Evolutionary conservation across 306 rosid species (phyloP), one percentile per base, ranked within the genome.

Genomic region (Pachyrhizus erosus): DNA sequence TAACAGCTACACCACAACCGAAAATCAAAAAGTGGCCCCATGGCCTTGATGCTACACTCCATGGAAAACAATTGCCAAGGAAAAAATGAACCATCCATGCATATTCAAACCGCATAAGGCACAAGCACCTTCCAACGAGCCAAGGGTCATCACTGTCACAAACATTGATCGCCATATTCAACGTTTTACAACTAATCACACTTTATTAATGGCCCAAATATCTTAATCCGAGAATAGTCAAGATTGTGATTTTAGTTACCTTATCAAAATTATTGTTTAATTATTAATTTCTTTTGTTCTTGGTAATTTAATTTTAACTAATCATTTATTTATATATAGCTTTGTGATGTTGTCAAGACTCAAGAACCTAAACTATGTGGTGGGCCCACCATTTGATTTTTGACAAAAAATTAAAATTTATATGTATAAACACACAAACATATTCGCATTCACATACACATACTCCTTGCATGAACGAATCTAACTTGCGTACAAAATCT

Each of bases 381-480:
- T 60, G 88, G 93, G 89, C 77, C 93, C 91, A 62, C 67, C 26
- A 21, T 40, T 71, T 54, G 70, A 21, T 65, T 71, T 67, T 72
- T 67, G 67, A 23, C 40, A 55, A 45, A 43, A 77, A 2, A 27
- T 15, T 29, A 37, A 37, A 37, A 9, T 6, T 7, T 1, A 1
- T 37, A 6, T 45, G 54, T 49, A 43, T 9, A 45, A 45, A 27
- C 58, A 65, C 45, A 60, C 2, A 5, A 18, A 24, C 2, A 39
- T 3, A 60, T 9, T 58, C 12, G 23, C 20, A n/a, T 70, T 58
- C 72, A 79, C 71, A 75, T 33, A 72, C 27, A 60, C 58, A 33
- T 14, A 54, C 76, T 54, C 84, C 61, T 80, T 82, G 86, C 92
- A 85, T 84, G 91, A 89, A 86, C 34, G 87, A 87, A 86, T 70